Percentiles rank a stretch among this genome's conserved stretches.
Conservation (phyloP, 2,329 filamentous ascomycete genomes). For the Pyricularia grisea region DNA sequence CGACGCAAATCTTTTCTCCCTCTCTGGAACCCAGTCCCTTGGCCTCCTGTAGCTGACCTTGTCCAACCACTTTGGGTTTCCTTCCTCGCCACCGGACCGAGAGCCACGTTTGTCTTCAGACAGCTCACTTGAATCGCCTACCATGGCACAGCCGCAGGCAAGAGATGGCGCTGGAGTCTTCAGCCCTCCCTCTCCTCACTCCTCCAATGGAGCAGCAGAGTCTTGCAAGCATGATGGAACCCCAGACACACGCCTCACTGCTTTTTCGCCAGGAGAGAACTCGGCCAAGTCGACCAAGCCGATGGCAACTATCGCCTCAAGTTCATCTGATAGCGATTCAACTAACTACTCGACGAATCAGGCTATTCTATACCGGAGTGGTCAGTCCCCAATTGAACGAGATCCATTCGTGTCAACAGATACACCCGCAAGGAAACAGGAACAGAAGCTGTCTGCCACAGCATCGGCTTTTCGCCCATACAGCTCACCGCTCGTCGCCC, state of each 20-base stretch:
- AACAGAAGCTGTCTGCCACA: conserved; percentile 51
- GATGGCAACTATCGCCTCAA: conserved; percentile 21
- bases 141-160: conserved; percentile 26
- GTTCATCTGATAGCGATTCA: conserved; percentile 17
- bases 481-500: conserved; percentile 15
- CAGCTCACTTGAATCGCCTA: conserved; percentile 3
- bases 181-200: conserved; percentile 39
- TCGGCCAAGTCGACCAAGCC: conserved; percentile 33
- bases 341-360: conserved; percentile 17
- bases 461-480: conserved; percentile 53
- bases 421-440: conserved; percentile 18
- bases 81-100: neutral
- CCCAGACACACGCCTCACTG: conserved; percentile 53
- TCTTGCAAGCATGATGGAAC: conserved; percentile 48
- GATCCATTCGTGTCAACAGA: conserved; percentile 45
- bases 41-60: neutral
- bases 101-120: neutral
- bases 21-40: neutral
- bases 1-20: neutral
- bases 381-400: conserved; percentile 23
- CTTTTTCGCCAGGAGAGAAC: conserved; percentile 52
- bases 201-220: conserved; percentile 40
- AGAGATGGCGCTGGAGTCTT: conserved; percentile 20
- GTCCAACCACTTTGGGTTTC: neutral
- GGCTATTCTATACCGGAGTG: conserved; percentile 16